These are phyloP conservation scores for Oryza australiensis DNA, from an alignment of 176 grass and related monocot genomes.

Conservation along the genomic window DNA sequence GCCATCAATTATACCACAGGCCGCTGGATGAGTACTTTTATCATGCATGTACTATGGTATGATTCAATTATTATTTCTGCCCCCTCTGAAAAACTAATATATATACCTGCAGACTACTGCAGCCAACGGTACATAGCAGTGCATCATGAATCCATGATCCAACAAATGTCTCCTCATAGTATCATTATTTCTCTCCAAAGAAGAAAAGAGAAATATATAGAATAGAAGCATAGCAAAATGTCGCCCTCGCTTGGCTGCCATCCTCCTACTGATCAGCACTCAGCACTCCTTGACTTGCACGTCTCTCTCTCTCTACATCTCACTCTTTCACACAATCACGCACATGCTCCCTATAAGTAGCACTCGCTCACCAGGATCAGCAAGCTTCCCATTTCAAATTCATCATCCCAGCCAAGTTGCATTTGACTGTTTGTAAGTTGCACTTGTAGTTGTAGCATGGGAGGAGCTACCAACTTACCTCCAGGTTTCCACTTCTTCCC, in stretches of 20 bases:
- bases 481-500: conserved; percentile 92
- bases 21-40: not conserved
- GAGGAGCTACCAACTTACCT: conserved; percentile 59
- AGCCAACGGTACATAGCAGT: not conserved
- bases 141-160: conserved; percentile 27
- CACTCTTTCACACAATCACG: not conserved
- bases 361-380: conserved; percentile 19
- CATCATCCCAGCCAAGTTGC: not conserved
- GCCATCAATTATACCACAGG: not conserved
- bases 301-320: not conserved
- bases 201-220: not conserved
- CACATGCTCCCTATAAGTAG: conserved; percentile 34
- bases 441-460: conserved; percentile 41
- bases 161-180: conserved; percentile 15
- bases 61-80: not conserved
- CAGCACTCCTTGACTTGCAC: conserved; percentile 40
- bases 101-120: not conserved
- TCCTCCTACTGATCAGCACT: conserved; percentile 27
- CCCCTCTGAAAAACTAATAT: not conserved
- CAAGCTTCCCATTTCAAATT: conserved; percentile 23
- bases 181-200: conserved; percentile 38
- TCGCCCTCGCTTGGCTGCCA: conserved; percentile 32
- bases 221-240: not conserved
- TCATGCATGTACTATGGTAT: conserved; percentile 6
- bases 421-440: conserved; percentile 4